Evolutionary conservation across 768 basidiomycete genomes (phyloP).

Genomic region (Russula sp.): DNA sequence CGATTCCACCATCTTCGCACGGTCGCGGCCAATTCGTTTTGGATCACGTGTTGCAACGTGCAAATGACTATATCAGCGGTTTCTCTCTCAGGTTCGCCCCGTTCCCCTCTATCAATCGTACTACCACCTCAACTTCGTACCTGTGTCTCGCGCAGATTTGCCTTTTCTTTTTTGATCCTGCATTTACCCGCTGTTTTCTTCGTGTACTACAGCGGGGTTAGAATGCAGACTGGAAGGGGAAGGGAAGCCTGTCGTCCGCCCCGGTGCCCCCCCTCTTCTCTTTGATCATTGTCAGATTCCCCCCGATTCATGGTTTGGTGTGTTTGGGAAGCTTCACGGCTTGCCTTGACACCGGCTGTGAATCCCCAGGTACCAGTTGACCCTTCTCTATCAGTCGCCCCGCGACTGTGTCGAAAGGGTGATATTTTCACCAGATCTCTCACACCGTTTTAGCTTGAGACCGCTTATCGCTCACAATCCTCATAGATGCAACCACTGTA

Average conservation of each 20-base stretch:
- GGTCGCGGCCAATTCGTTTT: neutral
- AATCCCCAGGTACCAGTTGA: no score
- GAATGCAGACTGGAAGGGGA: constrained; percentile 8
- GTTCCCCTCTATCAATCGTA: constrained; percentile 7
- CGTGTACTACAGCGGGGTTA: neutral
- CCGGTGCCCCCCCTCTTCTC: neutral
- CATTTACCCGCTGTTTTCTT: neutral
- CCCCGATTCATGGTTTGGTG: no score
- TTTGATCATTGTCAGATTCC: neutral
- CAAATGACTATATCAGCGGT: neutral
- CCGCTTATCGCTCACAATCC: neutral
- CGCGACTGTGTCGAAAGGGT: neutral
- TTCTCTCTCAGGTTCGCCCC: constrained; percentile 1
- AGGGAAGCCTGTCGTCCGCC: constrained; percentile 9
- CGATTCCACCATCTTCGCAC: neutral
- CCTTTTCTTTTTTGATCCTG: neutral
- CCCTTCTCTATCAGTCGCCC: no score
- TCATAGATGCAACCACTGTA: neutral
- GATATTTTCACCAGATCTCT: neutral
- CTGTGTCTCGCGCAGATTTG: constrained; percentile 5
- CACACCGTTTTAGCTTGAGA: neutral
- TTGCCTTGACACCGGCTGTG: neutral
- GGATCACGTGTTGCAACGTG: constrained; percentile 6
- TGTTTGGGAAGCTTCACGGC: no score
- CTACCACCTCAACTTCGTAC: neutral